Percentiles rank a stretch among this genome's conserved stretches.
Evolutionary conservation across 2,329 filamentous ascomycete species (phyloP).

Genomic region (Arthrobotrys musiformis): DNA sequence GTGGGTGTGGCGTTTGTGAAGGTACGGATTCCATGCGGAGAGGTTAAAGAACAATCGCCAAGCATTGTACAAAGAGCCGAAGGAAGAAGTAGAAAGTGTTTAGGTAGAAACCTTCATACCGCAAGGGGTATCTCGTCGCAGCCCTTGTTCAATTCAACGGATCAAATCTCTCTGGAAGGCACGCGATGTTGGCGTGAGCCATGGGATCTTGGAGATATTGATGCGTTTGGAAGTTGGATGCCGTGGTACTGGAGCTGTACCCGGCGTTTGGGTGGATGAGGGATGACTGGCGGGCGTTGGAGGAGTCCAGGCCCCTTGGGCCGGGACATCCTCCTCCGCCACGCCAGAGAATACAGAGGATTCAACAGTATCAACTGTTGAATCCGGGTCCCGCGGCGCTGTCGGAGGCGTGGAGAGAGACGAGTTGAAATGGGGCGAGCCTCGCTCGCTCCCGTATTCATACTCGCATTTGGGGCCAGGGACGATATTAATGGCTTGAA

Average conservation of each 20-base stretch:
- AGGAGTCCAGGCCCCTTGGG: neutral
- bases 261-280: neutral
- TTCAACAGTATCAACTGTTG: neutral
- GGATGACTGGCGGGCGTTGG: neutral
- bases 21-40: neutral
- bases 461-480: neutral
- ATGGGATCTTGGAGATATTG: neutral
- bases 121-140: neutral
- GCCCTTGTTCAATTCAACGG: neutral
- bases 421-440: no score
- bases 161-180: neutral
- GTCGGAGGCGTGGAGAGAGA: neutral
- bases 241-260: neutral
- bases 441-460: neutral
- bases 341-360: neutral
- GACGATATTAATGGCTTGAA: neutral
- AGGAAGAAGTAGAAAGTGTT: neutral
- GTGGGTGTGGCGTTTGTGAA: neutral
- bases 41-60: neutral
- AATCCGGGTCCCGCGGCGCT: neutral
- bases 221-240: neutral
- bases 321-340: neutral
- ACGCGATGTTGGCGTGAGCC: neutral
- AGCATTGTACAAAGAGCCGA: neutral
- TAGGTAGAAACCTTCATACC: neutral